phyloP scores from a whole-genome alignment of 2,329 filamentous ascomycete genomes.

The Talaromyces amestolkiae region DNA sequence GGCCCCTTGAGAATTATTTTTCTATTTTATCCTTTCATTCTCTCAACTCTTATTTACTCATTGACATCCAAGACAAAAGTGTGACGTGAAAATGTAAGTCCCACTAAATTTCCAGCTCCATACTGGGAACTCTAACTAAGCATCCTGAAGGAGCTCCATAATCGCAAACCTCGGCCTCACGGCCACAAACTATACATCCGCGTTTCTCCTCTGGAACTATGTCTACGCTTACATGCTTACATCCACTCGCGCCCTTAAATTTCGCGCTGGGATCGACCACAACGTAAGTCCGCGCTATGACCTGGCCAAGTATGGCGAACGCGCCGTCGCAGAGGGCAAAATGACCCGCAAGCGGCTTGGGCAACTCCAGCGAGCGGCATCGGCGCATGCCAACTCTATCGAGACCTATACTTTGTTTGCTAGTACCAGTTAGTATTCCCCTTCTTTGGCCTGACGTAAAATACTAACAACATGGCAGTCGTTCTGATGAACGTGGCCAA shows the following conservation, averaged over 20 bases:
- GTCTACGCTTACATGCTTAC: conserved; percentile 46
- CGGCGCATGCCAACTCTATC: conserved; percentile 49
- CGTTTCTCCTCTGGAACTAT: conserved; percentile 5
- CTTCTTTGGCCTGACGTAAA: not conserved
- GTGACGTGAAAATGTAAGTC: not conserved
- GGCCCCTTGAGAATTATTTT: not conserved
- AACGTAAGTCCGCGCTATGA: conserved; percentile 49
- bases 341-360: conserved; percentile 44
- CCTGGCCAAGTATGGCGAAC: conserved; percentile 46
- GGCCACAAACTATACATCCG: conserved; percentile 11
- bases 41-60: not conserved
- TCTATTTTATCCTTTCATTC: not conserved
- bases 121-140: not conserved
- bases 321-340: conserved; percentile 45
- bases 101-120: too few relatives aligned
- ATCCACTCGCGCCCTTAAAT: conserved; percentile 45
- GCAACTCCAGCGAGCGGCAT: conserved; percentile 45
- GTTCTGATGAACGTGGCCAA: conserved; percentile 37
- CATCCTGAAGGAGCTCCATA: conserved; percentile 6
- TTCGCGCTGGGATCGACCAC: conserved; percentile 47
- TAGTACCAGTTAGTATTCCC: conserved; percentile 29
- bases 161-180: conserved; percentile 7
- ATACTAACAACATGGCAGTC: conserved; percentile 22
- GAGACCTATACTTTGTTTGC: conserved; percentile 42
- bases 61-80: too few relatives aligned